These are phyloP conservation scores for Phialophora tarda DNA, from an alignment of 2,329 filamentous ascomycete species.

Conservation along the genomic window DNA sequence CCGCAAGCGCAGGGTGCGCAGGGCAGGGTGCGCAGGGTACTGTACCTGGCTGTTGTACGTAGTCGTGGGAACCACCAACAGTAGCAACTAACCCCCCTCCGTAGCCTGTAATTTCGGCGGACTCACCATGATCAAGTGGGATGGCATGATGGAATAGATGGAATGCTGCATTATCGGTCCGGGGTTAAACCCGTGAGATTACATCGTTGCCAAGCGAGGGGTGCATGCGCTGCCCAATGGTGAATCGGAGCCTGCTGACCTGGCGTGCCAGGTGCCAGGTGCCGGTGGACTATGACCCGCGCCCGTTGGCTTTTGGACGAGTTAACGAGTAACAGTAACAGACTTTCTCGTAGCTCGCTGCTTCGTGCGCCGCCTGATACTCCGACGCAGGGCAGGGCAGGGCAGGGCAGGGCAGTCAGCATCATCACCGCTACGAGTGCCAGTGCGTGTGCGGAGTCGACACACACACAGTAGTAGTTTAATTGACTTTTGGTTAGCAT, in stretches of 20 bases:
- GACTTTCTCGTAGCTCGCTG: neutral
- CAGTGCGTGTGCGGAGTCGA: no score
- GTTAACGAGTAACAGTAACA: neutral
- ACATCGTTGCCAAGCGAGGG: conserved; percentile 20
- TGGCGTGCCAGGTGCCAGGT: neutral
- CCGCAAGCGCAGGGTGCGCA: no score
- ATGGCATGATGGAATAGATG: conserved; percentile 10
- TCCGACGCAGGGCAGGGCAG: no score
- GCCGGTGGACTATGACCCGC: neutral
- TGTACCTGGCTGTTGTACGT: no score
- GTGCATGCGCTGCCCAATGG: conserved; percentile 6
- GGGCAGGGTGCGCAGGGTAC: no score
- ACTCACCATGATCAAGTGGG: neutral
- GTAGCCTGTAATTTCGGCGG: neutral
- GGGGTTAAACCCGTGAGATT: conserved; percentile 13
- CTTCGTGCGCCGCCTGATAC: neutral
- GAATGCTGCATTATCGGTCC: conserved; percentile 8
- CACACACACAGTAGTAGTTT: no score
- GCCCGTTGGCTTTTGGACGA: neutral
- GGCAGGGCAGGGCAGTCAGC: no score
- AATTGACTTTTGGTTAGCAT: no score
- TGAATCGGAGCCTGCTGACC: neutral
- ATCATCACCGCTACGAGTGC: no score
- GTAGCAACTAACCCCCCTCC: neutral
- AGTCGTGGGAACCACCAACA: no score